phyloP scores from a whole-genome alignment of 352 stramenopile genomes.

The Pythium coloratum region DNA sequence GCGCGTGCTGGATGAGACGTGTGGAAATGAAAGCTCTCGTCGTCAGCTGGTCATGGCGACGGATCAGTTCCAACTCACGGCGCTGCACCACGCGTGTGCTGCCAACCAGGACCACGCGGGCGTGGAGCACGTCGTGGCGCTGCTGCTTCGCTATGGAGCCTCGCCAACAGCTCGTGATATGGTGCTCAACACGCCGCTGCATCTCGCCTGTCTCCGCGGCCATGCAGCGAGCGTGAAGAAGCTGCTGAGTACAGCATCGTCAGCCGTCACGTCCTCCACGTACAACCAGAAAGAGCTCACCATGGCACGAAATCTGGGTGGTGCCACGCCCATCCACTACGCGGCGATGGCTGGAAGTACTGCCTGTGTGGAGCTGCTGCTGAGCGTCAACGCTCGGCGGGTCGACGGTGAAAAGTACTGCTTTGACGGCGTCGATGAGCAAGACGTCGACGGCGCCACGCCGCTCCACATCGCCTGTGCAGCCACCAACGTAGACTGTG shows the following conservation, averaged over 20 bases:
- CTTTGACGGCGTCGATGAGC: constrained; percentile 53
- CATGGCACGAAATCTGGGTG: constrained; percentile 38
- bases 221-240: constrained; percentile 28
- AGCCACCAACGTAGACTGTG: constrained; percentile 40
- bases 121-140: constrained; percentile 42
- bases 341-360: constrained; percentile 47
- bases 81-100: constrained; percentile 56
- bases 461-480: constrained; percentile 58
- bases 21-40: constrained; percentile 18
- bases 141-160: constrained; percentile 48
- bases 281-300: constrained; percentile 21
- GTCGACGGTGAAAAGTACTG: constrained; percentile 38
- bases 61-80: constrained; percentile 37
- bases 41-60: constrained; percentile 17
- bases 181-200: constrained; percentile 51
- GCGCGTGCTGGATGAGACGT: constrained; percentile 33
- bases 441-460: constrained; percentile 50
- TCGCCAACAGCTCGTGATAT: constrained; percentile 36
- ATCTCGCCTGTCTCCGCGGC: constrained; percentile 52
- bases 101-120: constrained; percentile 20
- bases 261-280: neutral
- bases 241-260: constrained; percentile 17
- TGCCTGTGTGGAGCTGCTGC: constrained; percentile 54
- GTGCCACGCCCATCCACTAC: constrained; percentile 55
- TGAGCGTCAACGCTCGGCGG: constrained; percentile 53